Base-by-base conservation (phyloP, 306 rosid genomes). In the Leucaena leucocephala region DNA sequence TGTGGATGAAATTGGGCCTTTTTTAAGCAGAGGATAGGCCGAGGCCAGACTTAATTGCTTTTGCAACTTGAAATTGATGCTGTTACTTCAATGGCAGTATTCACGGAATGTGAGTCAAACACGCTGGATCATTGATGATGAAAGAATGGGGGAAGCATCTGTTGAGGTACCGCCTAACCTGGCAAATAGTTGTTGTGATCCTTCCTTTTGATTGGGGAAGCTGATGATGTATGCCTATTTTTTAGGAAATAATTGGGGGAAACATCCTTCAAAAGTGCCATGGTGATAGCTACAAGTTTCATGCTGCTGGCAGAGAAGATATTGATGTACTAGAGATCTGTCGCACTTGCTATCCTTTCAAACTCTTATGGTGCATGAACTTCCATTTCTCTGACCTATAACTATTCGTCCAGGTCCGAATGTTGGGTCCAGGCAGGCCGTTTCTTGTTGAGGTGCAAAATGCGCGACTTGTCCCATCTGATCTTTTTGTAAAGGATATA, bases 281-380 rank as follows among this genome's bases (percentile, higher is more conserved):
- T 43, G 99, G 97, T 79, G 99, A 93, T 81, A 90, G 59, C 79
- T 93, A 81, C 78, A 95, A 95, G 89, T 95, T 91, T 86, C 99
- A 95, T 83, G 96, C 97, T 79, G 99, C 98, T 19, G 99, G 99
- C 38, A 88, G 99, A 88, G 97, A 95, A 84, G 99, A 95, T 86
- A 90, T 93, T 13, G 97, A 95, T 91, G 99, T 95, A 91, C 76
- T 70, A 57, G 54, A 63, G 43, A 49, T 76, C 68, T 76, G 8
- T 58, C 75, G 75, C 71, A 75, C 48, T 48, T 76, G 33, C 14
- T 85, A 44, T 61, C 22, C 54, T 58, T 82, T 66, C 62, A 45
- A 71, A 68, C 66, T 44, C 62, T 55, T 66, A 45, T 50, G 40
- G n/a, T 54, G 68, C 63, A 27, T 76, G 67, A 80, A 76, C 77